A percentile compares a stretch with the other conserved stretches of the same genome.
These are phyloP conservation scores for Penicillium chermesinum DNA, from an alignment of 495 filamentous ascomycete species.

Conservation along the genomic window DNA sequence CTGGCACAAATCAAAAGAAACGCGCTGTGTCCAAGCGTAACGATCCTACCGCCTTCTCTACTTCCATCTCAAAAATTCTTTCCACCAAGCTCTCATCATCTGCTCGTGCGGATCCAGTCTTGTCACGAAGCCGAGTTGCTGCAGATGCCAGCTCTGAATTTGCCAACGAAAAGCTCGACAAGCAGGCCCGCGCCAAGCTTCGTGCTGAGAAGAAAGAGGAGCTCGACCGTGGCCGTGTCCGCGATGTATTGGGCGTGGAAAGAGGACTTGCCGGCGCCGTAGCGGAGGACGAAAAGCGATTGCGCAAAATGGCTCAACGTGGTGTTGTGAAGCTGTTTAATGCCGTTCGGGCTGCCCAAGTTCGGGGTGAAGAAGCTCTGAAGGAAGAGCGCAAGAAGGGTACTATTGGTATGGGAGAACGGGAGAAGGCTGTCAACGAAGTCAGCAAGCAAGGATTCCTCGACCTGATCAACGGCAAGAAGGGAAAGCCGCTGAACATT, in stretches of 20 bases:
- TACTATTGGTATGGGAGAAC: conserved; percentile 64
- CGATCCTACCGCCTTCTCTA: conserved; percentile 84
- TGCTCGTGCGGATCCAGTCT: conserved; percentile 78
- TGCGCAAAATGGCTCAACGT: conserved; percentile 81
- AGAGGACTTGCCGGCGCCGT: conserved; percentile 46
- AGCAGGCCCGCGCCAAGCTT: conserved; percentile 70
- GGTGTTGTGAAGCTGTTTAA: conserved; percentile 96
- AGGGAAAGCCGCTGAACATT: conserved; percentile 45
- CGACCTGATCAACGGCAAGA: conserved; percentile 69
- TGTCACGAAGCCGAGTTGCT: conserved; percentile 70
- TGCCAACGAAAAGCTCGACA: conserved; percentile 70
- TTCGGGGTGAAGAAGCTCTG: conserved; percentile 72
- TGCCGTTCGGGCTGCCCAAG: conserved; percentile 86
- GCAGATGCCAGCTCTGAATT: conserved; percentile 59
- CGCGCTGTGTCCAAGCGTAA: conserved; percentile 62
- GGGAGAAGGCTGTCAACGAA: conserved; percentile 81
- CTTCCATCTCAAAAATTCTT: conserved; percentile 86
- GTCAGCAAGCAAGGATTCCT: conserved; percentile 96
- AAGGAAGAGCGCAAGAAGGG: conserved; percentile 62
- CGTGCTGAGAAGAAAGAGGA: conserved; percentile 76
- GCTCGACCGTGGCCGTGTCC: conserved; percentile 79
- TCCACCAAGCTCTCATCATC: conserved; percentile 75
- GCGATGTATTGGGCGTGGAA: conserved; percentile 67
- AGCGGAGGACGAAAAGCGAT: conserved; percentile 69
- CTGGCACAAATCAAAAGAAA: conserved; percentile 18